Percentiles rank a stretch among this genome's conserved stretches.
phyloP scores from a whole-genome alignment of 305 asterid species.

The Rubia peregrina region DNA sequence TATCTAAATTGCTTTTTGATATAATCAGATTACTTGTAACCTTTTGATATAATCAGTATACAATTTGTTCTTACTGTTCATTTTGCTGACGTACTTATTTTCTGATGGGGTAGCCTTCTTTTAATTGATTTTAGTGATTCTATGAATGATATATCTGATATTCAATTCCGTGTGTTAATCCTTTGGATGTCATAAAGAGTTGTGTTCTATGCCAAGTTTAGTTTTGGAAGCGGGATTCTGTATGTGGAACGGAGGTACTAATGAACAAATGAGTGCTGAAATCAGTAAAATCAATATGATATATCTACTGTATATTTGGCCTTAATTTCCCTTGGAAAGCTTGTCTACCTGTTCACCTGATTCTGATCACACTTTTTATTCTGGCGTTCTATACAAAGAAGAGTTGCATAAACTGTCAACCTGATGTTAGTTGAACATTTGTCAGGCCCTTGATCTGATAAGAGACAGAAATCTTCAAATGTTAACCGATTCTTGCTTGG shows the following conservation, averaged over 20 bases:
- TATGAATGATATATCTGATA: neutral
- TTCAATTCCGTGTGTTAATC: neutral
- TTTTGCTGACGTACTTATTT: neutral
- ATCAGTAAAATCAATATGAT: no score
- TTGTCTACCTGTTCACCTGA: no score
- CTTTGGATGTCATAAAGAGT: neutral
- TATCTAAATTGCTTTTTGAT: neutral
- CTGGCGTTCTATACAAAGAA: no score
- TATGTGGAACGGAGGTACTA: no score
- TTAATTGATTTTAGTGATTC: neutral
- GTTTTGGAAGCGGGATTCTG: no score
- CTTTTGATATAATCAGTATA: no score
- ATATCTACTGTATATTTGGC: no score
- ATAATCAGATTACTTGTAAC: neutral
- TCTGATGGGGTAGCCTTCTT: neutral
- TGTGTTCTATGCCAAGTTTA: no score
- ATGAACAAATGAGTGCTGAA: no score
- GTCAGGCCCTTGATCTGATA: constrained; percentile 90
- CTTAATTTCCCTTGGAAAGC: no score
- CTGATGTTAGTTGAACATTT: neutral
- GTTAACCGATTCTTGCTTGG: constrained; percentile 88
- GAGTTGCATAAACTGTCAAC: no score
- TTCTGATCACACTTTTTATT: no score
- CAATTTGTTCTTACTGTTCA: neutral
- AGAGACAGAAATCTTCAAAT: constrained; percentile 81